A percentile compares a stretch with the other conserved stretches of the same genome.
Conservation (phyloP, 768 basidiomycete species). For the Pleurotus citrinopileatus region DNA sequence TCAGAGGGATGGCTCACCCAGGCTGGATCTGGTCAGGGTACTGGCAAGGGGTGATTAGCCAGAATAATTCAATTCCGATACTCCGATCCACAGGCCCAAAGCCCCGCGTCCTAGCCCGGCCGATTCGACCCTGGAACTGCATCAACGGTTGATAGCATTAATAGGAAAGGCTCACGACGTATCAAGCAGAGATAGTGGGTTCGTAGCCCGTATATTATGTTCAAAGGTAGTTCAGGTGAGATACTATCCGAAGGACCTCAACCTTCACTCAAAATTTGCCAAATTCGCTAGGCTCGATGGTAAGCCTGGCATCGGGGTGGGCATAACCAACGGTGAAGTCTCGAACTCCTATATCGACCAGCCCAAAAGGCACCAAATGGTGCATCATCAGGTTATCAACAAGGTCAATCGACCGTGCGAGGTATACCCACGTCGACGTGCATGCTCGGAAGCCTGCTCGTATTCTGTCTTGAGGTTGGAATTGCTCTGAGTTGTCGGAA, state of each 20-base stretch:
- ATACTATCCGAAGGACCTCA: background rate
- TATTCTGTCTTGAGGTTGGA: constrained; percentile 73
- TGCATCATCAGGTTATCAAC: constrained; percentile 10
- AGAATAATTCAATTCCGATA: constrained; percentile 4
- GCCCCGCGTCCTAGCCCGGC: background rate
- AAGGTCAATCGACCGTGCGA: constrained; percentile 24
- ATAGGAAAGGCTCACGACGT: constrained; percentile 2
- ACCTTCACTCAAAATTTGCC: constrained; percentile 6
- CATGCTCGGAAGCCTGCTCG: constrained; percentile 82
- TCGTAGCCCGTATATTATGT: constrained; percentile 1
- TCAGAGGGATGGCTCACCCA: too few relatives aligned
- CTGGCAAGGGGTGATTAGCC: too few relatives aligned
- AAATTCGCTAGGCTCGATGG: background rate
- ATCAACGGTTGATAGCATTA: background rate
- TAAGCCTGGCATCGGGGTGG: background rate
- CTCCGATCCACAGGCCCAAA: constrained; percentile 2
- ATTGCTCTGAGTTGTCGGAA: constrained; percentile 73
- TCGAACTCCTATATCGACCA: constrained; percentile 9
- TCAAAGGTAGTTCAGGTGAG: background rate
- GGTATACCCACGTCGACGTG: constrained; percentile 55
- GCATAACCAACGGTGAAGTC: constrained; percentile 8
- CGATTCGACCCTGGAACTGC: background rate
- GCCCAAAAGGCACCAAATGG: constrained; percentile 6
- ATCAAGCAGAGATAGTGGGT: background rate
- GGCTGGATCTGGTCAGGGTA: too few relatives aligned